Percentiles rank a stretch among this genome's conserved stretches.
These are phyloP conservation scores for Staphylotrichum tortipilum DNA, from an alignment of 495 filamentous ascomycete species.

Conservation along the genomic window DNA sequence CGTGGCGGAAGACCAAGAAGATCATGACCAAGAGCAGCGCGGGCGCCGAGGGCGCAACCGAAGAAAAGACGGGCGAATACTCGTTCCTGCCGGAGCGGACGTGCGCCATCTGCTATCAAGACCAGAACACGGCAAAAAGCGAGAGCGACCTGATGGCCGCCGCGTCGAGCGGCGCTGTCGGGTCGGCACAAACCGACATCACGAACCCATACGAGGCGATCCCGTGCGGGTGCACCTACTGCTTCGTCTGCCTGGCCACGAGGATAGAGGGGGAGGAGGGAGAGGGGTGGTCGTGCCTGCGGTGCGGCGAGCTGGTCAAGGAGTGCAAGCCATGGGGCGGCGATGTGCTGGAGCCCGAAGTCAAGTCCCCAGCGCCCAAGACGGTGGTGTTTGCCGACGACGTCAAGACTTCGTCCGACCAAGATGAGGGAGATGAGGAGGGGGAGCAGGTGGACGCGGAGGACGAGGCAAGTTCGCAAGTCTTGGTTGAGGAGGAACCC, in stretches of 20 bases:
- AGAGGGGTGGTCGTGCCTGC: slow-evolving; percentile 89
- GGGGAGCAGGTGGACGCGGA: no score
- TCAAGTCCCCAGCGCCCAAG: slow-evolving; percentile 47
- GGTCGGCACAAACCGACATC: slow-evolving; percentile 86
- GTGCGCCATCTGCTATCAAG: slow-evolving; percentile 95
- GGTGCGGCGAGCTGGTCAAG: slow-evolving; percentile 77
- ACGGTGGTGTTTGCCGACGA: slow-evolving; percentile 64
- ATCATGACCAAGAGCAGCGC: slow-evolving; percentile 45
- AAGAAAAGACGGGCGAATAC: slow-evolving; percentile 64
- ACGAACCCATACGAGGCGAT: slow-evolving; percentile 93
- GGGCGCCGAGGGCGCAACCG: slow-evolving; percentile 27
- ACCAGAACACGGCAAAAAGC: slow-evolving; percentile 66
- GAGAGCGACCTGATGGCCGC: slow-evolving; percentile 63
- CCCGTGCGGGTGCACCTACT: slow-evolving; percentile 89
- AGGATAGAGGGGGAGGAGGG: slow-evolving; percentile 87
- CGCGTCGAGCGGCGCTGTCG: slow-evolving; percentile 63
- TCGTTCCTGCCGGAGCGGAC: slow-evolving; percentile 84
- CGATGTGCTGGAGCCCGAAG: slow-evolving; percentile 61
- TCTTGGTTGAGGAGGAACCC: slow-evolving; percentile 5
- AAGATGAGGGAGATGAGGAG: neutral
- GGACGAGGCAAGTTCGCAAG: no score
- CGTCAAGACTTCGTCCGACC: slow-evolving; percentile 19
- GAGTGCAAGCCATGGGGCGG: slow-evolving; percentile 91
- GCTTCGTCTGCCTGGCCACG: slow-evolving; percentile 92
- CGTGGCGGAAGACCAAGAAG: slow-evolving; percentile 67